Evolutionary conservation across 371 early-diverging fungal genomes (phyloP), one percentile per base, ranked within the genome.

Genomic region (Nematocida parisii): DNA sequence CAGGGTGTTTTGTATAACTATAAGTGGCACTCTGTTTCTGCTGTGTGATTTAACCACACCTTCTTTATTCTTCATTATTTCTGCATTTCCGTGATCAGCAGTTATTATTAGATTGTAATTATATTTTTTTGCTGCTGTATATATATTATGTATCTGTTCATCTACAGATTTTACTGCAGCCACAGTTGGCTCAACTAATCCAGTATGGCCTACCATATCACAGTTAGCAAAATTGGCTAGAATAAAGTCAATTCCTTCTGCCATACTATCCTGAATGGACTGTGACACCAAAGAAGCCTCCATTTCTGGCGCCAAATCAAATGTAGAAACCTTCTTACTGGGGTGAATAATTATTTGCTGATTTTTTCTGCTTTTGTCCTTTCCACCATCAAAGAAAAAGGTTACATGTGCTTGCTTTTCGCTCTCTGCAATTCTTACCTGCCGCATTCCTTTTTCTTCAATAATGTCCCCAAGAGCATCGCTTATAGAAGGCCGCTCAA

Each of bases 321-420:
- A 97, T 33, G 96, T 95, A 45, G 95, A 93, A 3, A 97, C 98
- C 87, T 92, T 92, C 70, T 95, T 95, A 57, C 93, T 93, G 39
- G 92, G 88, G 66, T 95, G 89, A 88, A 98, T 85, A 77, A 91
- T 91, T 77, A 97, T 93, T 60, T 92, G 91, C 89, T 98, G 97
- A 64, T 87, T 87, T 44, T 86, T 73, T 87, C 92, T 95, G 85
- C 92, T 91, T 56, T 91, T 90, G 87, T 96, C 96, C 42, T 91
- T 89, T 56, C 97, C 97, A 71, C 99, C 99, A 89, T 98, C 96
- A 90, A 98, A 97, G 92, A 99, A 99, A 91, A 97, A 99, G 66
- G 99, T 99, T 50, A 99, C 98, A 88, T 99, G 99, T 24, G 99
- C 98, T 87, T 95, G 95, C 89, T 99, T 99, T 86, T 99, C 99